Percentiles rank a stretch among this genome's conserved stretches.
Evolutionary conservation across 2,329 filamentous ascomycete genomes (phyloP).

Genomic region (Trichoderma sp.): DNA sequence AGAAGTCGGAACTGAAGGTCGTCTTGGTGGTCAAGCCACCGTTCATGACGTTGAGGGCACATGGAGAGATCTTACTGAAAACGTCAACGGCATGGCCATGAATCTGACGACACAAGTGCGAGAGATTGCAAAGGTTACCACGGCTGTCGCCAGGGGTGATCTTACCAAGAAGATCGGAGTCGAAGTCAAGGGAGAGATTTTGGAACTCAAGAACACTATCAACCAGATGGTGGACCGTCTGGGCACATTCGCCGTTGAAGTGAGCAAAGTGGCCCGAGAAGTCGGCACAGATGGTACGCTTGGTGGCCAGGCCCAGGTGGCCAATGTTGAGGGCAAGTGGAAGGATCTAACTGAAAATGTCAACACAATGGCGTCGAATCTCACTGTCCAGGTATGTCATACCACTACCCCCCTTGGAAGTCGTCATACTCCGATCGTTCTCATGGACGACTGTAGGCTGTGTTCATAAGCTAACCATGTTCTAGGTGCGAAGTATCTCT

Average conservation of each 20-base stretch:
- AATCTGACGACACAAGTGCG: slow-evolving; percentile 96
- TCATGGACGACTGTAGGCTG: background rate
- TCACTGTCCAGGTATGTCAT: slow-evolving; percentile 58
- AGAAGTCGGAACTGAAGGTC: slow-evolving; percentile 94
- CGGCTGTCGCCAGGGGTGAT: slow-evolving; percentile 90
- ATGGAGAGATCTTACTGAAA: slow-evolving; percentile 92
- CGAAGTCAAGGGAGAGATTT: slow-evolving; percentile 88
- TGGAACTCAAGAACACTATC: slow-evolving; percentile 94
- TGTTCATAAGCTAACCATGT: background rate
- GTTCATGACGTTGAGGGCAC: slow-evolving; percentile 96
- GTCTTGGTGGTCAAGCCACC: slow-evolving; percentile 89
- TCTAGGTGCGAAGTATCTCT: slow-evolving; percentile 81
- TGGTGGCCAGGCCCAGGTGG: slow-evolving; percentile 88
- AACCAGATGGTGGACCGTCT: slow-evolving; percentile 99
- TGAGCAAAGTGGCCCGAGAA: slow-evolving; percentile 91
- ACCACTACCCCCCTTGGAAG: background rate
- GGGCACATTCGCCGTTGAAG: slow-evolving; percentile 92
- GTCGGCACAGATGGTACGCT: slow-evolving; percentile 95
- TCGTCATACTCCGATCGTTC: background rate
- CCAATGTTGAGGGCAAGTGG: slow-evolving; percentile 96
- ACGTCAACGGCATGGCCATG: slow-evolving; percentile 98
- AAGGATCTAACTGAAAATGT: slow-evolving; percentile 92
- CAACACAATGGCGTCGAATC: slow-evolving; percentile 70
- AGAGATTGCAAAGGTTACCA: slow-evolving; percentile 95
- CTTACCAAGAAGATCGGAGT: slow-evolving; percentile 94